Base-by-base conservation (phyloP, 495 filamentous ascomycete genomes). In the Aspergillus baeticus region DNA sequence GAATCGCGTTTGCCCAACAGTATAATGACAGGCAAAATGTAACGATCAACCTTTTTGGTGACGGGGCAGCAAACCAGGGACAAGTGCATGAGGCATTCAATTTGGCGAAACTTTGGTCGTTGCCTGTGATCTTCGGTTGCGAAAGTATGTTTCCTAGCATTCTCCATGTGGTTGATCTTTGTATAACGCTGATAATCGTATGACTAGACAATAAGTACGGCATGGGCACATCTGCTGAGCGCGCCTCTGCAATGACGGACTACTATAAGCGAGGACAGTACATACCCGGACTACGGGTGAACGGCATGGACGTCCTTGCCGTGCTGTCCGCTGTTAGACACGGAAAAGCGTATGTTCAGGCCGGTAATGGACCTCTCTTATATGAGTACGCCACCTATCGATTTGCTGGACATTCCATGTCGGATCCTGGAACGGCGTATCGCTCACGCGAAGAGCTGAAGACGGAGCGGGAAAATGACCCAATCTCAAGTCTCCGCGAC, bases 61-160 rank as follows among this genome's bases (percentile, higher is more conserved):
- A 96, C 61, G 92, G 92, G 67, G 92, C 92, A 43, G 86, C 84
- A 71, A 96, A 96, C 75, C 92, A 96, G 78, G 92, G 92, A 47
- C 92, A 96, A 70, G 92, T 96, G 35, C 95, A 96, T 67, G 92
- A 96, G 79, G 87, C 92, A 49, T 96, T 91, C 80, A 96, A 96
- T 81, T 94, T 96, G 92, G 92, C 92, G 20, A 96, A 96, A 82
- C 83, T 96, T 47, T 96, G 92, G 92, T 88, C 90, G 47, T 71
- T 96, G 31, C 92, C 92, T 14, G 81, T 92, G 38, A 82, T 96
- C 17, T 96, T 96, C 66, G 90, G 89, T 57, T 96, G 92, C 71
- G 92, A 96, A 77, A 96, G 91, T 95, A 80, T 64, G 84, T 79
- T 54, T 1, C 37, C 14, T 26, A 10, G 11, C 1, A 38, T 14